phyloP scores from a whole-genome alignment of 2,329 filamentous ascomycete genomes.

The Arthrobotrys sinensis region DNA sequence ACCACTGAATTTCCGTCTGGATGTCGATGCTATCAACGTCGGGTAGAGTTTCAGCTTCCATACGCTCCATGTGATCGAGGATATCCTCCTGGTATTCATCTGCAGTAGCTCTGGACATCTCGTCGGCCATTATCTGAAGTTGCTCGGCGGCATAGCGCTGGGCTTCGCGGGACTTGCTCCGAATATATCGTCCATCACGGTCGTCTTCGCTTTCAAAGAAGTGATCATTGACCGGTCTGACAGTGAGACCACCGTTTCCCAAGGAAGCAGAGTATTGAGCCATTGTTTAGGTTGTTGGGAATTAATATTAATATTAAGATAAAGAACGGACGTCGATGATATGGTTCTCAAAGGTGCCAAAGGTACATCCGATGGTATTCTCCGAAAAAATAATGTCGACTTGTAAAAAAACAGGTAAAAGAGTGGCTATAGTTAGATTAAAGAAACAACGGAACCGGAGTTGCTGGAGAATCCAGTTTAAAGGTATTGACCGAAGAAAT shows the following conservation, averaged over 20 bases:
- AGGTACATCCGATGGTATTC: slow-evolving; percentile 29
- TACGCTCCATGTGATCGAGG: slow-evolving; percentile 91
- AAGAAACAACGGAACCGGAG: slow-evolving; percentile 32
- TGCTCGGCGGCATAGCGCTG: slow-evolving; percentile 73
- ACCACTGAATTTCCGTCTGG: slow-evolving; percentile 99
- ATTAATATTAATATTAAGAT: slow-evolving; percentile 67
- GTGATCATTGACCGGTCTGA: slow-evolving; percentile 53
- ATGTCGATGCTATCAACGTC: slow-evolving; percentile 99
- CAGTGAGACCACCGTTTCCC: slow-evolving; percentile 53
- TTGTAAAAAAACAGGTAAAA: slow-evolving; percentile 40
- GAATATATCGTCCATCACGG: slow-evolving; percentile 31
- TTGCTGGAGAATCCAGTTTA: slow-evolving; percentile 48
- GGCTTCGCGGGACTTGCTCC: slow-evolving; percentile 47
- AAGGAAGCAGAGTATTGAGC: slow-evolving; percentile 65
- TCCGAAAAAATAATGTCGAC: slow-evolving; percentile 39
- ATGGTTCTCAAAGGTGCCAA: slow-evolving; percentile 19
- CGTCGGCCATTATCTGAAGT: slow-evolving; percentile 89
- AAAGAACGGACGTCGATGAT: slow-evolving; percentile 67
- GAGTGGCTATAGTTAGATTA: slow-evolving; percentile 59
- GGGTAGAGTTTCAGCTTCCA: slow-evolving; percentile 95
- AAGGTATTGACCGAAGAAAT: slow-evolving; percentile 23
- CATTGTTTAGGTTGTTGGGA: slow-evolving; percentile 65
- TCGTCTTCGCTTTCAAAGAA: slow-evolving; percentile 52
- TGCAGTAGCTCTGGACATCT: slow-evolving; percentile 85
- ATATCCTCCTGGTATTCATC: slow-evolving; percentile 96